Percentiles rank a stretch among this genome's conserved stretches.
phyloP scores from a whole-genome alignment of 768 basidiomycete species.

The Termitomyces sp. region DNA sequence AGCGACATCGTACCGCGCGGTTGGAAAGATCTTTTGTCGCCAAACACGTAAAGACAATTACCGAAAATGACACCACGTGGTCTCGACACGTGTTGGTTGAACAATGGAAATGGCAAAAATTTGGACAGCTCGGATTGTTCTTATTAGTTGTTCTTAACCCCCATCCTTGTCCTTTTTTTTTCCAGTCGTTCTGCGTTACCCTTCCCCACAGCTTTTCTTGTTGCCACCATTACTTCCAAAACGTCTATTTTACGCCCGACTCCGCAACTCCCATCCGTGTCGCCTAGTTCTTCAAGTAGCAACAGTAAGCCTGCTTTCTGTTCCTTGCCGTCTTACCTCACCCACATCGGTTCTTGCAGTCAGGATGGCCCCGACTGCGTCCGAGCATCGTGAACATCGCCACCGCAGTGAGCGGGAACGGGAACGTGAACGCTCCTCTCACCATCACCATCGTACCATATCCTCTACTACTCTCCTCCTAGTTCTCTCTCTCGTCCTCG shows the following conservation, averaged over 20 bases:
- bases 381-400: constrained; percentile 64
- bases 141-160: constrained; percentile 18
- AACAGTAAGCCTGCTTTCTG: constrained; percentile 26
- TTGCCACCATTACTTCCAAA: constrained; percentile 36
- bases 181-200: constrained; percentile 21
- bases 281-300: constrained; percentile 57
- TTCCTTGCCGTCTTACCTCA: background rate
- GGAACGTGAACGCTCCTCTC: constrained; percentile 53
- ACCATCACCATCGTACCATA: constrained; percentile 80
- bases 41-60: constrained; percentile 20
- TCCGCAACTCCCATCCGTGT: constrained; percentile 60
- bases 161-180: constrained; percentile 12
- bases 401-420: constrained; percentile 37
- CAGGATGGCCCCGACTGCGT: constrained; percentile 87
- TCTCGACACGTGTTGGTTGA: constrained; percentile 40
- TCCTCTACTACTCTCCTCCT: constrained; percentile 87
- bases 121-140: constrained; percentile 3
- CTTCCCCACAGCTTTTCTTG: constrained; percentile 17
- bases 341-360: constrained; percentile 34
- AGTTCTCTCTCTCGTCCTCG: constrained; percentile 79
- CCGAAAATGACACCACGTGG: constrained; percentile 19
- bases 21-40: too few relatives aligned
- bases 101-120: constrained; percentile 39
- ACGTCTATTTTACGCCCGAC: constrained; percentile 60
- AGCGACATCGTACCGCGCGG: too few relatives aligned